Percentiles rank a stretch among this genome's conserved stretches.
These are phyloP conservation scores for Aspergillus tubingensis DNA, from an alignment of 2,329 filamentous ascomycete species.

Conservation along the genomic window DNA sequence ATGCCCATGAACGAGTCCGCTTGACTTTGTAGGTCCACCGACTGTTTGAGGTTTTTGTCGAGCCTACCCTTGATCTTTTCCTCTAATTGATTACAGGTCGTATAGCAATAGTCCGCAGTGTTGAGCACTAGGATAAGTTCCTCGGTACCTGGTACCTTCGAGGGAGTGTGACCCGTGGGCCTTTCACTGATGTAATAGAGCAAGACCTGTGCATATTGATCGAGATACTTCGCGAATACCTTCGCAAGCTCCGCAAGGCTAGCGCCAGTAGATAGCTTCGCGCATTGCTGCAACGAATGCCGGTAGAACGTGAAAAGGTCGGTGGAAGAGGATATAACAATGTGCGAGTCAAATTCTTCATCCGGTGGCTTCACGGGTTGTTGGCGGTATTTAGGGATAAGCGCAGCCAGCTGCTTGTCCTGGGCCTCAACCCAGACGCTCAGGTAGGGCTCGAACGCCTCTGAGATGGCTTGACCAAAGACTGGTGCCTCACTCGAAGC, in stretches of 20 bases:
- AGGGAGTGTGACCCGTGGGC: slow-evolving; percentile 56
- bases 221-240: slow-evolving; percentile 87
- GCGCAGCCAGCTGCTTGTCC: slow-evolving; percentile 77
- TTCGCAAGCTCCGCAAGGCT: slow-evolving; percentile 80
- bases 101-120: slow-evolving; percentile 96
- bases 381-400: slow-evolving; percentile 84
- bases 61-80: slow-evolving; percentile 92
- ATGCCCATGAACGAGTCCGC: slow-evolving; percentile 95
- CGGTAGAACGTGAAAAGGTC: slow-evolving; percentile 98
- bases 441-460: slow-evolving; percentile 95
- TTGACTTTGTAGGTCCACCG: slow-evolving; percentile 87
- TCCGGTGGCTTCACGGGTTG: slow-evolving; percentile 79
- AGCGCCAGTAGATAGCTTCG: slow-evolving; percentile 90
- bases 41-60: slow-evolving; percentile 71
- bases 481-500: slow-evolving; percentile 74
- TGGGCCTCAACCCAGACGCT: slow-evolving; percentile 97
- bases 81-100: slow-evolving; percentile 87
- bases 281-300: slow-evolving; percentile 87
- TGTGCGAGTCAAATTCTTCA: slow-evolving; percentile 88
- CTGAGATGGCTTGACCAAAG: slow-evolving; percentile 89
- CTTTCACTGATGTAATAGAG: slow-evolving; percentile 69
- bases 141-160: slow-evolving; percentile 59
- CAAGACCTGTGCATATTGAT: slow-evolving; percentile 92
- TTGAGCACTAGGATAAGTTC: slow-evolving; percentile 87
- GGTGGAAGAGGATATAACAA: slow-evolving; percentile 89